Conservation (phyloP, 345 rosid genomes). For the Arabidopsis suecica region DNA sequence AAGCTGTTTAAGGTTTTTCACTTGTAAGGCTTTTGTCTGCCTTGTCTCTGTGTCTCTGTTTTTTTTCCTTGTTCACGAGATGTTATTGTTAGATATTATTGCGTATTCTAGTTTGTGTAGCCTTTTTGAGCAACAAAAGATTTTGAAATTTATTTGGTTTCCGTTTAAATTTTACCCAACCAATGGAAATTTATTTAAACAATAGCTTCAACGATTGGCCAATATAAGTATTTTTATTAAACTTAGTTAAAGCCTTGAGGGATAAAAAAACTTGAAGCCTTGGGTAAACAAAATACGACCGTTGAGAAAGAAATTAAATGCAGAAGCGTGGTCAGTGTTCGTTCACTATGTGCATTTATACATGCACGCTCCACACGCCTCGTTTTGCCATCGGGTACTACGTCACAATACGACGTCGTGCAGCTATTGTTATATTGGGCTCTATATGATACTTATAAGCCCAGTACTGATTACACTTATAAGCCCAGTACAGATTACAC, state of each 20-base stretch:
- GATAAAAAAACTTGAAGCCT: neutral
- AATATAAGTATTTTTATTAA: neutral
- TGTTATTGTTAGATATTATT: slow-evolving; percentile 55
- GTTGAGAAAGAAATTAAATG: slow-evolving; percentile 36
- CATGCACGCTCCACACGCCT: slow-evolving; percentile 48
- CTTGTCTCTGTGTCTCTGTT: slow-evolving; percentile 17
- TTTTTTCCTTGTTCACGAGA: slow-evolving; percentile 65
- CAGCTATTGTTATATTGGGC: neutral
- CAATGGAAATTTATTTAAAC: neutral
- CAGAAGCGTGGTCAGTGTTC: slow-evolving; percentile 35
- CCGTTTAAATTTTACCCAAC: neutral
- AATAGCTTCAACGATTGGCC: neutral
- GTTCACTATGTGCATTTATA: slow-evolving; percentile 39
- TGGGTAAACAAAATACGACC: slow-evolving; percentile 23
- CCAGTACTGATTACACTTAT: slow-evolving; percentile 12
- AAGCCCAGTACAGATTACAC: slow-evolving; percentile 22
- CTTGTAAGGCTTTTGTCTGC: slow-evolving; percentile 32
- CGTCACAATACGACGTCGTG: neutral
- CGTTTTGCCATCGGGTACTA: slow-evolving; percentile 24
- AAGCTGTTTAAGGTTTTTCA: slow-evolving; percentile 37
- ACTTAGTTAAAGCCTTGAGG: neutral
- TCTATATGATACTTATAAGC: neutral
- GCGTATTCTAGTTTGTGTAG: slow-evolving; percentile 17
- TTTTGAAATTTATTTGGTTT: neutral
- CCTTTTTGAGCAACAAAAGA: slow-evolving; percentile 4